A percentile compares a stretch with the other conserved stretches of the same genome.
Evolutionary conservation across 805 yeast genomes (phyloP).

Genomic region (Kodamaea kaohsiungensis): DNA sequence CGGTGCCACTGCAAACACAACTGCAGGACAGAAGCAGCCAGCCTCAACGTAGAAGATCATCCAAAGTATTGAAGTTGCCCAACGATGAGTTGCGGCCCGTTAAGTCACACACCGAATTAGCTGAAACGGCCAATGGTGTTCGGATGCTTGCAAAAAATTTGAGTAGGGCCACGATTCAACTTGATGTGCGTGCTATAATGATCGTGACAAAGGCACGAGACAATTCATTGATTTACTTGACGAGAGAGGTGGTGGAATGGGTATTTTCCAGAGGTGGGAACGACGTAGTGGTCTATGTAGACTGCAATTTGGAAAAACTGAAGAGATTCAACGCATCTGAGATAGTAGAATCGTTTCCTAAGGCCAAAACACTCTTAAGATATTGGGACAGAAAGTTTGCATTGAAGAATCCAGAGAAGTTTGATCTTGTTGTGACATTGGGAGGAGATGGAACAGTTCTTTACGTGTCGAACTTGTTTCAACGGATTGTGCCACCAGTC

Average conservation of each 20-base stretch:
- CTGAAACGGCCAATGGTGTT: constrained; percentile 81
- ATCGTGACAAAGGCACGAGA: constrained; percentile 91
- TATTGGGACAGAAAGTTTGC: constrained; percentile 73
- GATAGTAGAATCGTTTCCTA: constrained; percentile 48
- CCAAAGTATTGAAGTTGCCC: constrained; percentile 31
- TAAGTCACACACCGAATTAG: constrained; percentile 70
- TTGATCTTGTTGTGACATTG: constrained; percentile 45
- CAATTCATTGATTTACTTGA: constrained; percentile 69
- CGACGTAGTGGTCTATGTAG: constrained; percentile 65
- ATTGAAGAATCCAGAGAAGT: constrained; percentile 39
- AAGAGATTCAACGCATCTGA: constrained; percentile 63
- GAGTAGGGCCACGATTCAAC: constrained; percentile 66
- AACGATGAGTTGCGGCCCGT: constrained; percentile 52
- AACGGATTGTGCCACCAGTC: constrained; percentile 49
- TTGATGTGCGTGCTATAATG: constrained; percentile 70
- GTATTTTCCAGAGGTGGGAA: constrained; percentile 41
- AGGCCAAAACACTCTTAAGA: constrained; percentile 47
- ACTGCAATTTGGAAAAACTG: constrained; percentile 60
- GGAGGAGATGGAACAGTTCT: constrained; percentile 51
- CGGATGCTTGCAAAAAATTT: constrained; percentile 72
- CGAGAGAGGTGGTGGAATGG: constrained; percentile 83
- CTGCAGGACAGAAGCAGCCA: background rate
- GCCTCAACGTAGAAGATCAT: constrained; percentile 13
- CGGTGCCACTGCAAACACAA: background rate
- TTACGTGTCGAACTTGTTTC: constrained; percentile 44